Conservation (phyloP, 2,329 filamentous ascomycete genomes). For the Aschersonia sp. region DNA sequence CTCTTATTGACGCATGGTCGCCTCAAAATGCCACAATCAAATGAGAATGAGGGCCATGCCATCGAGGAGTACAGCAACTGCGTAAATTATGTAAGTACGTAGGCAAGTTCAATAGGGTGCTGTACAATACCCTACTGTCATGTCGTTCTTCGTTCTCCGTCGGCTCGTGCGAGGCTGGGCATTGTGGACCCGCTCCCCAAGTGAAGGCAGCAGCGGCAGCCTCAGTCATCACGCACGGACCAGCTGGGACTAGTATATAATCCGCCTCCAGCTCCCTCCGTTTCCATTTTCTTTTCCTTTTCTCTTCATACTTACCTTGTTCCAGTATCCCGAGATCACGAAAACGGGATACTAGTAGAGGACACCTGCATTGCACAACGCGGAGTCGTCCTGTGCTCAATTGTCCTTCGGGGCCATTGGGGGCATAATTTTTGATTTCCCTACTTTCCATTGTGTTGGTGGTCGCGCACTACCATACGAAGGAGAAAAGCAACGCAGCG, state of each 20-base stretch:
- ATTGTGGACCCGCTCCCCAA: background rate
- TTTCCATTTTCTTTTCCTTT: conserved; percentile 14
- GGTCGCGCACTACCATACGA: conserved; percentile 24
- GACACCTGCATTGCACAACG: conserved; percentile 39
- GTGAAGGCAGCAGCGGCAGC: background rate
- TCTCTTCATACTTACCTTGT: conserved; percentile 39
- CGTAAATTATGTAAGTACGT: background rate
- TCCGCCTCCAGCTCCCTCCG: background rate
- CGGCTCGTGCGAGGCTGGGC: too few relatives aligned
- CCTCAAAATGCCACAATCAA: too few relatives aligned
- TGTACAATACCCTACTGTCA: too few relatives aligned
- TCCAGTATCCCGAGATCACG: conserved; percentile 27
- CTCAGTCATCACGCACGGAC: conserved; percentile 8
- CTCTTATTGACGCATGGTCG: too few relatives aligned
- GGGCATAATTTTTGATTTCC: conserved; percentile 33
- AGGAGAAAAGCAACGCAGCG: conserved; percentile 16
- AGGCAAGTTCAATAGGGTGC: too few relatives aligned
- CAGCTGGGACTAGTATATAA: conserved; percentile 9
- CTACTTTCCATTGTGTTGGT: conserved; percentile 28
- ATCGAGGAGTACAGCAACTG: too few relatives aligned
- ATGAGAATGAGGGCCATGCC: too few relatives aligned
- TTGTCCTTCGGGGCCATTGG: conserved; percentile 38
- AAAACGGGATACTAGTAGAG: conserved; percentile 24
- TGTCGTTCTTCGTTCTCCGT: too few relatives aligned
- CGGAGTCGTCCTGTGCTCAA: conserved; percentile 31